Conservation (phyloP, 208 protist genomes). For the Leishmania arabica region DNA sequence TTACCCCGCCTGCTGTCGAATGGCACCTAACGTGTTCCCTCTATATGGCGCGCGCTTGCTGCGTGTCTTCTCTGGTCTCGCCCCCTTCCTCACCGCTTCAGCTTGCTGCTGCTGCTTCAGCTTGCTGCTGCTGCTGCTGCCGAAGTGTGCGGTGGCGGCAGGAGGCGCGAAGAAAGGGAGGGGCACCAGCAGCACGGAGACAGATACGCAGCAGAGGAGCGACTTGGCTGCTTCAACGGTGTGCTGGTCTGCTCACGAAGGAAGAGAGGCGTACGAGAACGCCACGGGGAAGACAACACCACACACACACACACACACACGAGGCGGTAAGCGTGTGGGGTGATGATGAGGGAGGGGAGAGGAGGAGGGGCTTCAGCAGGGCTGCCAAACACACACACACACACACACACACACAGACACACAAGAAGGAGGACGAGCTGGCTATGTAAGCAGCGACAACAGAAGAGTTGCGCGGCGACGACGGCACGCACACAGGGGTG, state of each 20-base stretch:
- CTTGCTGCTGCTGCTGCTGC: not conserved
- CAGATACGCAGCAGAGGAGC: not conserved
- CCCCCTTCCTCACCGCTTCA: not conserved
- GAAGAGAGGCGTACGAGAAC: not conserved
- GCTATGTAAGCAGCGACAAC: no score
- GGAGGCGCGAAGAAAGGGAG: not conserved
- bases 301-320: no score
- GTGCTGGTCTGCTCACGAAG: not conserved
- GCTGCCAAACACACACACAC: no score
- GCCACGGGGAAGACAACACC: not conserved
- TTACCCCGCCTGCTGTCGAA: not conserved
- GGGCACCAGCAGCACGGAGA: not conserved
- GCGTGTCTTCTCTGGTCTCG: not conserved
- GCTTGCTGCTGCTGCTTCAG: no score
- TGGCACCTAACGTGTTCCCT: not conserved
- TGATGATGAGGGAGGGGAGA: no score
- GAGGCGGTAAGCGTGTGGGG: no score
- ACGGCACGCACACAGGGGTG: not conserved
- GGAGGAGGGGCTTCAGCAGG: no score
- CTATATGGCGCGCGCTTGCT: not conserved
- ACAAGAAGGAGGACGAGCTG: not conserved
- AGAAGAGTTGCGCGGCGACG: no score
- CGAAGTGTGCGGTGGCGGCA: not conserved
- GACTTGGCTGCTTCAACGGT: no score
- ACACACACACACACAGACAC: not conserved